A percentile compares a stretch with the other conserved stretches of the same genome.
Evolutionary conservation across 208 protist genomes (phyloP).

Genomic region (Phytomonas francai): DNA sequence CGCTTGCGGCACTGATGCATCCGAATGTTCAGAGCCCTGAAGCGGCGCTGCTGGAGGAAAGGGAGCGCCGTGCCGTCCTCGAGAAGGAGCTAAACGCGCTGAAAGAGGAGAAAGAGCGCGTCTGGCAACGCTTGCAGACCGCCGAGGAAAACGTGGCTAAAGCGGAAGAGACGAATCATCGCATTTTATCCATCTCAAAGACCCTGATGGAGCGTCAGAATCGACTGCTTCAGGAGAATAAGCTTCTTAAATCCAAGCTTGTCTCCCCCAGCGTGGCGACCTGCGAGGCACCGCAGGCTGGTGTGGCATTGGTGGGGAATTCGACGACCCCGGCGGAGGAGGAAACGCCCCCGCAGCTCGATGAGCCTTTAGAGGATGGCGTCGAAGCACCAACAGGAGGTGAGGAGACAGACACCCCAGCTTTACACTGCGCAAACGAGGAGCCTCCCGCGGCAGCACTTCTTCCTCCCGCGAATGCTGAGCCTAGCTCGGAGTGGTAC

Average conservation of each 20-base stretch:
- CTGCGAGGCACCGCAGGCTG: not conserved
- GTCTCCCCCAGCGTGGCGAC: not conserved
- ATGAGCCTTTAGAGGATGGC: not conserved
- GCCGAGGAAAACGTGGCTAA: conserved; percentile 14
- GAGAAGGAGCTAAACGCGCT: conserved; percentile 19
- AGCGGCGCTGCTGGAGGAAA: conserved; percentile 7
- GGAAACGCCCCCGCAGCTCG: not conserved
- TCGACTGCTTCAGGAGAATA: conserved; percentile 19
- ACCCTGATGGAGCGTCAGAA: conserved; percentile 29
- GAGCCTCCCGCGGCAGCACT: not conserved
- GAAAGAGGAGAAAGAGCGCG: conserved; percentile 15
- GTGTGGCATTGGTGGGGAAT: not conserved
- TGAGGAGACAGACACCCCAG: not conserved
- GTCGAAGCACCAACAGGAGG: not conserved
- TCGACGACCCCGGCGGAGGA: no score
- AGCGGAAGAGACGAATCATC: conserved; percentile 21
- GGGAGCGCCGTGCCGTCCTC: not conserved
- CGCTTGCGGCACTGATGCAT: not conserved
- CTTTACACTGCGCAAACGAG: not conserved
- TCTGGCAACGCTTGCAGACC: conserved; percentile 16
- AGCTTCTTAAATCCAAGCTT: conserved; percentile 15
- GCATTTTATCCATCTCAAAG: conserved; percentile 30
- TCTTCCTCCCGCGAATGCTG: not conserved
- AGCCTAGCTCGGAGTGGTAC: not conserved
- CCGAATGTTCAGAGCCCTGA: conserved; percentile 9